These are phyloP conservation scores for Henckelia pumila DNA, from an alignment of 257 asterid genomes.

Conservation along the genomic window DNA sequence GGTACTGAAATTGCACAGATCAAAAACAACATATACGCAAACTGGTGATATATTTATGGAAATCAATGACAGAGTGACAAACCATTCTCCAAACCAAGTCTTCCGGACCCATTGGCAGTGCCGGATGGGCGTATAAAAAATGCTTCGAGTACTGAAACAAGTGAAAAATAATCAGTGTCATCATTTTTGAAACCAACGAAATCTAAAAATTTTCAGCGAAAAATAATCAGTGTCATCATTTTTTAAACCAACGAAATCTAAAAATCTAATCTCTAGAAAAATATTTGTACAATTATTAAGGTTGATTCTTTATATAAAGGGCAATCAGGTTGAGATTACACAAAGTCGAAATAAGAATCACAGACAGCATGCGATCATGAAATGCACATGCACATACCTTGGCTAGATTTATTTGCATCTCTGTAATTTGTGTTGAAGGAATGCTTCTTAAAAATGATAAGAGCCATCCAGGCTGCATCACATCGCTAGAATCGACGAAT, in stretches of 20 bases:
- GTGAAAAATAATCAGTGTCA: not conserved
- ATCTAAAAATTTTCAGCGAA: conserved; percentile 10
- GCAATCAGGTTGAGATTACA: conserved; percentile 1
- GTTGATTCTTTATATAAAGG: not conserved
- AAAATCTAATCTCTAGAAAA: not conserved
- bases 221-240: not conserved
- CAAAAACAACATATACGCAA: conserved; percentile 4
- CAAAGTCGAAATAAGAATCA: conserved; percentile 11
- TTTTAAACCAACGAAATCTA: conserved; percentile 13
- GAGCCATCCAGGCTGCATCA: conserved; percentile 83
- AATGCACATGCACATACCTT: conserved; percentile 54
- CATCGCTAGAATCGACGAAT: conserved; percentile 75
- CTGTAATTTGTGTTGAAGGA: conserved; percentile 55
- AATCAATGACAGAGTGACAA: conserved; percentile 33
- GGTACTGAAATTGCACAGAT: not conserved
- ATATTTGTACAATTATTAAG: not conserved
- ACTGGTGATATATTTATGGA: conserved; percentile 8
- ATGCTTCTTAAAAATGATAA: conserved; percentile 59
- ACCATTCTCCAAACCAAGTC: conserved; percentile 98
- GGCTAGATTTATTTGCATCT: conserved; percentile 64
- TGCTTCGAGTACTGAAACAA: conserved; percentile 77
- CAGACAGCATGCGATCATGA: conserved; percentile 14
- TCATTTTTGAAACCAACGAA: conserved; percentile 9
- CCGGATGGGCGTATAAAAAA: conserved; percentile 89
- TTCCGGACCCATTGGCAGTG: conserved; percentile 91